These are phyloP conservation scores for Guadua angustifolia DNA, from an alignment of 176 grass and related monocot species.

Conservation along the genomic window DNA sequence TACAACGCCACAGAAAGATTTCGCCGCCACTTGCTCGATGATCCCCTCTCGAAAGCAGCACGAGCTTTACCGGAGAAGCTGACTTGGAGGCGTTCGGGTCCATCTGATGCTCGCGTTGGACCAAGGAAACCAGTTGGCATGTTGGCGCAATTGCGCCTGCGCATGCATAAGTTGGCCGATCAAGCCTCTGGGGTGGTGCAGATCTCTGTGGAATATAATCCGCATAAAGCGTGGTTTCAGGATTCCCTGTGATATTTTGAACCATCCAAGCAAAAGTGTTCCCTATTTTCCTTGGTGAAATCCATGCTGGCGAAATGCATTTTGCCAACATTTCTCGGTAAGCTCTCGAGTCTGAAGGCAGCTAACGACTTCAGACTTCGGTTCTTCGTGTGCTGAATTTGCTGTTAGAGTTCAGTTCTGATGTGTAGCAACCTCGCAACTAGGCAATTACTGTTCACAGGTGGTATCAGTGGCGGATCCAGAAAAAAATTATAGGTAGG, in stretches of 20 bases:
- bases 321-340: background rate
- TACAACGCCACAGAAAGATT: background rate
- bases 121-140: constrained; percentile 32
- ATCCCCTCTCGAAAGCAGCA: background rate
- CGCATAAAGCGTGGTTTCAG: constrained; percentile 30
- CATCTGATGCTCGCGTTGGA: constrained; percentile 37
- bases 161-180: constrained; percentile 1
- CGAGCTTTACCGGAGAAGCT: constrained; percentile 16
- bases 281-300: background rate
- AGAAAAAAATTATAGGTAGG: no score
- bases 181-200: background rate
- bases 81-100: constrained; percentile 35
- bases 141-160: constrained; percentile 5
- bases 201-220: constrained; percentile 57
- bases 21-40: constrained; percentile 4
- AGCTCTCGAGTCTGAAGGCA: background rate
- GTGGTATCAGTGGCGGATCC: no score
- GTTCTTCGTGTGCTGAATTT: background rate
- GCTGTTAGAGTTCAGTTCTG: background rate
- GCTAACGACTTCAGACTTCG: background rate
- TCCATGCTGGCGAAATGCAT: background rate
- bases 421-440: background rate
- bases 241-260: constrained; percentile 48
- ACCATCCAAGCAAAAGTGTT: background rate
- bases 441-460: background rate